Conservation (phyloP, 2,329 filamentous ascomycete genomes). For the Beauveria sp. region DNA sequence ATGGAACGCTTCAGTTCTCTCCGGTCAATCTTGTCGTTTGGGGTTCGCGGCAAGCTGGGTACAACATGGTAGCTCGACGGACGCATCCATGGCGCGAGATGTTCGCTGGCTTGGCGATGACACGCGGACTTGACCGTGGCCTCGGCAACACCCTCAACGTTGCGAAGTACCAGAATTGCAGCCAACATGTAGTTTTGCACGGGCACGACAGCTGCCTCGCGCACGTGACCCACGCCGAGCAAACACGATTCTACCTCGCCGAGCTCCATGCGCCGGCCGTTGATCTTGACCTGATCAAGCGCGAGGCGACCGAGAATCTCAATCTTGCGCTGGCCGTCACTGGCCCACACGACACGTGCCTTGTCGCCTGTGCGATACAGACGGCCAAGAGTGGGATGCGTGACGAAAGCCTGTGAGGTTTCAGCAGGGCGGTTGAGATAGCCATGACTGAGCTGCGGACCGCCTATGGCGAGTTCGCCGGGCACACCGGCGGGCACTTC, state of each 20-base stretch:
- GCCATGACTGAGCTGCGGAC: conserved; percentile 3
- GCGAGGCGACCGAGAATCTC: not conserved
- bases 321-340: not conserved
- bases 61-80: not conserved
- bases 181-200: conserved; percentile 15
- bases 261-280: conserved; percentile 1
- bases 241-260: not conserved
- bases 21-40: conserved; percentile 6
- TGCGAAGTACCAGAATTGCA: not conserved
- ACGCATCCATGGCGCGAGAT: conserved; percentile 7
- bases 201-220: conserved; percentile 41
- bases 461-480: conserved; percentile 20
- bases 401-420: not conserved
- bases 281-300: conserved; percentile 4
- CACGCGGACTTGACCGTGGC: not conserved
- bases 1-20: not conserved
- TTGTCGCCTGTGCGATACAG: conserved; percentile 5
- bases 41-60: not conserved
- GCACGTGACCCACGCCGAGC: conserved; percentile 14
- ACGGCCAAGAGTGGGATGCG: not conserved
- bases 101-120: not conserved
- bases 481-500: not conserved
- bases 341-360: not conserved
- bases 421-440: not conserved
- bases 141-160: not conserved